Evolutionary conservation across 495 filamentous ascomycete species (phyloP), one percentile per base, ranked within the genome.

Genomic region (Penicillium verhagenii): DNA sequence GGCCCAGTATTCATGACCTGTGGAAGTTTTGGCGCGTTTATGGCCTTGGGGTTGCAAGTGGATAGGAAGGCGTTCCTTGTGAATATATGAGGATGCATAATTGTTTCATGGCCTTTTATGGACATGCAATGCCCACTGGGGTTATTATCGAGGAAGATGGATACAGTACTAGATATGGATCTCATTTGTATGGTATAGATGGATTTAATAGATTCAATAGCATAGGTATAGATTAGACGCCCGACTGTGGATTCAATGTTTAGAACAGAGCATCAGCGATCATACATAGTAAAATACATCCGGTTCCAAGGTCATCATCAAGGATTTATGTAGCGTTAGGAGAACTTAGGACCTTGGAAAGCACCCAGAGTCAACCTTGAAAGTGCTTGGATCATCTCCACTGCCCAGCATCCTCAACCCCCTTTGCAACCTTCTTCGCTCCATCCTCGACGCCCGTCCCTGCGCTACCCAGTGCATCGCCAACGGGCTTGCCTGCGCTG

Each of bases 401-500:
- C 69, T 88, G 72, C 3, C 86, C 86, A 24, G 86, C 85, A 64
- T 87, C 76, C 73, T 90, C 86, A 33, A 87, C 78, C 0, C 86
- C 85, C 67, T 81, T 77, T 10, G 82, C 79, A 29, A 87, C 77
- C 28, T 61, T 65, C 16, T 75, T 76, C 18, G 79, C 75, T 3
- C 80, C 86, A 47, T 80, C 70, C 67, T 89, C 82, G 13, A 88
- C 58, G 1, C 85, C 84, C 1, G 75, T 81, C 4, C 79, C 82
- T 18, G 84, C 64, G 62, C 76, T 83, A 10, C 82, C 78, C 39
- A 91, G 56, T 0, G 80, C 86, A 62, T 89, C 81, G 0, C 87
- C 87, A 1, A 91, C 73, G 3, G 85, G 82, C 60, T 80, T 79
- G 23, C 86, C 87, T 16, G 81, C 65, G 26, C 78, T 84, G 2